A percentile compares a stretch with the other conserved stretches of the same genome.
phyloP scores from a whole-genome alignment of 495 filamentous ascomycete genomes.

The Pyrenopolyporus hunteri region DNA sequence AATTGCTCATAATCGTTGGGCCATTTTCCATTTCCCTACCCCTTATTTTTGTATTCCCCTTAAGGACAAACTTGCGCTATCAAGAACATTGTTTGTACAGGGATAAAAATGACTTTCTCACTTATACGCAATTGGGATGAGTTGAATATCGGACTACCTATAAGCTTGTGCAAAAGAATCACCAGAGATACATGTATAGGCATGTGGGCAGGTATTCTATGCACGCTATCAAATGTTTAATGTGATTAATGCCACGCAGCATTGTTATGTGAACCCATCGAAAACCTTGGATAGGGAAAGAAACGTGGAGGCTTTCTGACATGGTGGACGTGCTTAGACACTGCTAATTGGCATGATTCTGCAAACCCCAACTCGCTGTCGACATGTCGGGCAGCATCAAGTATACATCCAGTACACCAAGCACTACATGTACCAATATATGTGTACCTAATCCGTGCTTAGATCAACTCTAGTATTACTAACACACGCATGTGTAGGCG shows the following conservation, averaged over 20 bases:
- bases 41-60: no score
- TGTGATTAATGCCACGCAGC: neutral
- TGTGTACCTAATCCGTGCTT: neutral
- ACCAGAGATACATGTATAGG: neutral
- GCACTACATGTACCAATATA: neutral
- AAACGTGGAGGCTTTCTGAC: neutral
- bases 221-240: neutral
- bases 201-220: neutral
- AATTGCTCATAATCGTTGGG: no score
- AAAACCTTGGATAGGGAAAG: neutral
- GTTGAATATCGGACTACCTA: no score
- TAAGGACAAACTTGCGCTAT: no score
- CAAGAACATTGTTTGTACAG: no score
- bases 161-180: neutral
- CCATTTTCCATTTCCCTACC: no score
- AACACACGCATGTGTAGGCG: neutral
- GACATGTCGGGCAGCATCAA: neutral
- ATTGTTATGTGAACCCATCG: neutral
- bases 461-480: constrained; percentile 7
- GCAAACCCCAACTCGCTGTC: neutral
- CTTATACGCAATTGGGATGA: no score
- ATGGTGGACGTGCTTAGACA: neutral
- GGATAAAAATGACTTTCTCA: no score
- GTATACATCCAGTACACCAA: no score
- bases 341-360: neutral